A percentile compares a stretch with the other conserved stretches of the same genome.
These are phyloP conservation scores for Penicillium bialowiezense DNA, from an alignment of 495 filamentous ascomycete species.

Conservation along the genomic window DNA sequence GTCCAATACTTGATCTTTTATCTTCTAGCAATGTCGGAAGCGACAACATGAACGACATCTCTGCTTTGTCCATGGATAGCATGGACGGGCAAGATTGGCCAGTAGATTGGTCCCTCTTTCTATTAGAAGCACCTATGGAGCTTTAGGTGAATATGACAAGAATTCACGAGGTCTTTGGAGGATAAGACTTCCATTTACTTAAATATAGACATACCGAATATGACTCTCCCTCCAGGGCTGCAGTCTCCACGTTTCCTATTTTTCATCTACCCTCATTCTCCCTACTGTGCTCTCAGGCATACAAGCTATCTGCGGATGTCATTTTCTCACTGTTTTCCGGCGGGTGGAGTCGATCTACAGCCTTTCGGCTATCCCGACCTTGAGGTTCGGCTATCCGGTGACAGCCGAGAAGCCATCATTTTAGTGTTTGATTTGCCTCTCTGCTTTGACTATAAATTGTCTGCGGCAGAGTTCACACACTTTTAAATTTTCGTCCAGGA, in stretches of 20 bases:
- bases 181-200: too few relatives aligned
- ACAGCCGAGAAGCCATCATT: background rate
- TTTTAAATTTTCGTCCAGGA: too few relatives aligned
- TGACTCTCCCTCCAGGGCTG: too few relatives aligned
- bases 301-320: too few relatives aligned
- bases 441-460: background rate
- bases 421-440: background rate
- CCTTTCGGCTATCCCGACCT: background rate
- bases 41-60: background rate
- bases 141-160: background rate
- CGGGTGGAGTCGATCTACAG: too few relatives aligned
- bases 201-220: too few relatives aligned
- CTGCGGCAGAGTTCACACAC: too few relatives aligned
- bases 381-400: background rate
- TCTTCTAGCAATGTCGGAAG: background rate
- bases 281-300: too few relatives aligned
- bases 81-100: constrained; percentile 5
- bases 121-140: constrained; percentile 1
- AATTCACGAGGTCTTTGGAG: background rate
- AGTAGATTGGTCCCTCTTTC: constrained; percentile 8
- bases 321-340: too few relatives aligned
- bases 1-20: constrained; percentile 3
- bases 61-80: background rate
- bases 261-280: too few relatives aligned
- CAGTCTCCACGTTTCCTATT: too few relatives aligned